Evolutionary conservation across 2,329 filamentous ascomycete species (phyloP), one percentile per base, ranked within the genome.

Genomic region (Cercospora sp.): DNA sequence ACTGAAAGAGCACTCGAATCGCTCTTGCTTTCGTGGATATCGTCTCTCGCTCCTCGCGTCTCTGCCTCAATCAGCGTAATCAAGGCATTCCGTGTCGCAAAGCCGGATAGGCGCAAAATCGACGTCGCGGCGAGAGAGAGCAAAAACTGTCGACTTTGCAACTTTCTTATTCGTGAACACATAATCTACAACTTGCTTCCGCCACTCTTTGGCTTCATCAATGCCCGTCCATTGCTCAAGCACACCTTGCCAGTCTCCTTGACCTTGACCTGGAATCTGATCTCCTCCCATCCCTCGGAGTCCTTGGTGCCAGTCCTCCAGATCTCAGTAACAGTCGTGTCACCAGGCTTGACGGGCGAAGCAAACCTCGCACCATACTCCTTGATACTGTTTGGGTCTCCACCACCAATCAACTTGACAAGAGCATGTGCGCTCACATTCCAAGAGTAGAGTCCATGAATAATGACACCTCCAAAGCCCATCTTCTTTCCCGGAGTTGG

Each of bases 291-390:
- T 1, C 87, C 89, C 72, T 82, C 75, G 53, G 86, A 86, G 77
- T 89, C 85, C 74, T 82, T 80, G 74, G 89, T 83, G 1, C 93
- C 93, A 23, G 87, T 92, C 77, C 86, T 85, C 94, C 94, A 97
- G 61, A 91, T 91, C 77, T 92, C 89, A 5, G 89, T 92, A 40
- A 92, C 86, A 31, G 97, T 85, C 82, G 91, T 93, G 78, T 95
- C 91, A 23, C 91, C 92, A 0, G 93, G 92, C 78, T 88, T 89
- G 8, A 97, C 93, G 0, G 93, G 93, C 71, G 88, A 90, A 12
- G 92, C 92, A 78, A 97, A 97, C 53, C 93, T 85, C 18, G 93
- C 93, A 82, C 94, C 92, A 83, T 94, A 97, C 80, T 95, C 92
- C 81, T 88, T 91, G 73, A 97, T 84, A 76, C 94, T 96, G 72